Evolutionary conservation across 2,329 filamentous ascomycete genomes (phyloP).

Genomic region (Lojkania enalia): DNA sequence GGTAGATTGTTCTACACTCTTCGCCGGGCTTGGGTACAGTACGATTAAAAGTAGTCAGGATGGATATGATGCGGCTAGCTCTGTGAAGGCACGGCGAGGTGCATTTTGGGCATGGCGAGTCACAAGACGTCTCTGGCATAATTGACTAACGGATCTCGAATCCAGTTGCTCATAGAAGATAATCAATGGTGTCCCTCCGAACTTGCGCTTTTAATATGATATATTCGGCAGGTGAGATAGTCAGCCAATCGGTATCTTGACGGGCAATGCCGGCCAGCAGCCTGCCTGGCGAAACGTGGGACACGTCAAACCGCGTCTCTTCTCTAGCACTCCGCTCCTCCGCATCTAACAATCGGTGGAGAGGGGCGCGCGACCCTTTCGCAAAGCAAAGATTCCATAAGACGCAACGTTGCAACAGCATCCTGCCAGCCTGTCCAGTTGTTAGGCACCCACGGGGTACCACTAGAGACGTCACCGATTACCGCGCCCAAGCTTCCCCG

Average conservation of each 20-base stretch:
- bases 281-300: constrained; percentile 22
- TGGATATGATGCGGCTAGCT: too few species aligned
- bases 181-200: not conserved
- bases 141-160: too few species aligned
- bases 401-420: constrained; percentile 15
- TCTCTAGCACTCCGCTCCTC: constrained; percentile 6
- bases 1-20: too few species aligned
- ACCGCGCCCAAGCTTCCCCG: constrained; percentile 8
- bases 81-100: too few species aligned
- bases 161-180: too few species aligned
- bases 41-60: too few species aligned
- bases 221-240: constrained; percentile 14
- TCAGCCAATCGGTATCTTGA: constrained; percentile 16
- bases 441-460: constrained; percentile 29
- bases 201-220: constrained; percentile 6
- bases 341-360: too few species aligned
- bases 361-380: constrained; percentile 3
- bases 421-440: constrained; percentile 17
- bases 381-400: constrained; percentile 1
- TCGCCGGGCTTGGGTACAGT: too few species aligned
- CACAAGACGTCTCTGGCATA: too few species aligned
- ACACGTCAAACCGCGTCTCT: constrained; percentile 21
- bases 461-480: constrained; percentile 18
- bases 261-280: constrained; percentile 6
- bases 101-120: too few species aligned